Conservation (phyloP, 768 basidiomycete species). For the Podaxis sp. region DNA sequence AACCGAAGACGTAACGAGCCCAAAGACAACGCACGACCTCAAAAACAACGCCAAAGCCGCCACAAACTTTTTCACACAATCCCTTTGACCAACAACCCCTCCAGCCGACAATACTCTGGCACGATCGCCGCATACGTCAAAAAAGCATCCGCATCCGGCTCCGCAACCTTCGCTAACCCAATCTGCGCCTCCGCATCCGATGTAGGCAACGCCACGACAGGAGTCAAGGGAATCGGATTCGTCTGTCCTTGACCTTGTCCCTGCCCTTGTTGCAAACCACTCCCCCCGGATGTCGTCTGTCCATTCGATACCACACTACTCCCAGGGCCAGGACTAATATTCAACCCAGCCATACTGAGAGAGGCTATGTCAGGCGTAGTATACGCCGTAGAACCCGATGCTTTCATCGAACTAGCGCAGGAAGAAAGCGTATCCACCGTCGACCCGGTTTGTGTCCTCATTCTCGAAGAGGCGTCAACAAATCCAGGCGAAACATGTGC, state of each 20-base stretch:
- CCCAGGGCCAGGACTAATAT: slow-evolving; percentile 23
- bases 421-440: slow-evolving; percentile 32
- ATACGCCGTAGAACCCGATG: slow-evolving; percentile 39
- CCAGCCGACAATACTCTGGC: slow-evolving; percentile 77
- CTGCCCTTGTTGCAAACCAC: not conserved
- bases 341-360: slow-evolving; percentile 8
- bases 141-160: slow-evolving; percentile 80
- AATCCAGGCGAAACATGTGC: slow-evolving; percentile 33
- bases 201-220: slow-evolving; percentile 69
- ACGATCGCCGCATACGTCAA: slow-evolving; percentile 84
- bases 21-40: not conserved
- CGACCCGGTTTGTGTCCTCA: slow-evolving; percentile 53
- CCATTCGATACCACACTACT: slow-evolving; percentile 23
- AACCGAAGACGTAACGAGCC: not conserved
- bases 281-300: not conserved
- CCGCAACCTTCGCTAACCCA: slow-evolving; percentile 78
- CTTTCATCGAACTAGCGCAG: slow-evolving; percentile 21
- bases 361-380: slow-evolving; percentile 54
- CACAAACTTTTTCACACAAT: slow-evolving; percentile 31
- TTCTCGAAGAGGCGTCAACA: slow-evolving; percentile 24
- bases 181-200: slow-evolving; percentile 68
- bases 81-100: slow-evolving; percentile 71
- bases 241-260: slow-evolving; percentile 28
- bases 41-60: not conserved
- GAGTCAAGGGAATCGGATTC: slow-evolving; percentile 58